Percentiles rank a stretch among this genome's conserved stretches.
phyloP scores from a whole-genome alignment of 768 basidiomycete genomes.

The Suillus ampliporus region DNA sequence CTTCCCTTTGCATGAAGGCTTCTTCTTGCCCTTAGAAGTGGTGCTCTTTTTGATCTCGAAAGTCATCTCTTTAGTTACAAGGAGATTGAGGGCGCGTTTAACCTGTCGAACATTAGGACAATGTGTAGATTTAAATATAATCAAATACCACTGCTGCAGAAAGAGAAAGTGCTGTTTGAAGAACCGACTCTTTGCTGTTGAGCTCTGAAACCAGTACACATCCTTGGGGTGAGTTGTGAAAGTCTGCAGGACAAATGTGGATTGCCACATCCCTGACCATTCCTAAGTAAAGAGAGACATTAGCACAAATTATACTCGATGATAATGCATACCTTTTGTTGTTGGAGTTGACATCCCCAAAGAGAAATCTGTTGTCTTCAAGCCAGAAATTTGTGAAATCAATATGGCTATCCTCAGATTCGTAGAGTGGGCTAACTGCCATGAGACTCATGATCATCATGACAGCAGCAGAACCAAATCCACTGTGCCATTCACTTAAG shows the following conservation, averaged over 20 bases:
- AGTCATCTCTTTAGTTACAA: background rate
- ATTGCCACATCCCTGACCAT: slow-evolving; percentile 16
- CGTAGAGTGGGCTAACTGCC: too few relatives aligned
- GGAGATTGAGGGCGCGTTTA: background rate
- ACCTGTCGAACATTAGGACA: background rate
- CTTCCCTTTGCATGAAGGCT: background rate
- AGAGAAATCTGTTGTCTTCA: background rate
- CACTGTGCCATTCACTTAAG: slow-evolving; percentile 5
- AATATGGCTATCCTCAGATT: background rate
- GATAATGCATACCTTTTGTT: slow-evolving; percentile 9
- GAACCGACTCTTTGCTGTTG: background rate
- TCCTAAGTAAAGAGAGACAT: slow-evolving; percentile 9
- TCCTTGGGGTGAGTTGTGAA: slow-evolving; percentile 8
- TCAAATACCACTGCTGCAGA: slow-evolving; percentile 5
- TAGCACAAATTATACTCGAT: background rate
- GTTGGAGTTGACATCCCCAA: background rate
- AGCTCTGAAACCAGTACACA: background rate
- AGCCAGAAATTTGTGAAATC: background rate
- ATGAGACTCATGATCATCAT: slow-evolving; percentile 11
- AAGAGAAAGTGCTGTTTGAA: background rate
- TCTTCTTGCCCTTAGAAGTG: background rate
- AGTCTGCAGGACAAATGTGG: slow-evolving; percentile 7
- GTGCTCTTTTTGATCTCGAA: slow-evolving; percentile 1
- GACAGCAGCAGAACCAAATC: slow-evolving; percentile 3
- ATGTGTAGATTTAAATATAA: background rate